Percentiles rank a stretch among this genome's conserved stretches.
These are phyloP conservation scores for Nakazawaea ishiwadae DNA, from an alignment of 805 yeast genomes.

Conservation along the genomic window DNA sequence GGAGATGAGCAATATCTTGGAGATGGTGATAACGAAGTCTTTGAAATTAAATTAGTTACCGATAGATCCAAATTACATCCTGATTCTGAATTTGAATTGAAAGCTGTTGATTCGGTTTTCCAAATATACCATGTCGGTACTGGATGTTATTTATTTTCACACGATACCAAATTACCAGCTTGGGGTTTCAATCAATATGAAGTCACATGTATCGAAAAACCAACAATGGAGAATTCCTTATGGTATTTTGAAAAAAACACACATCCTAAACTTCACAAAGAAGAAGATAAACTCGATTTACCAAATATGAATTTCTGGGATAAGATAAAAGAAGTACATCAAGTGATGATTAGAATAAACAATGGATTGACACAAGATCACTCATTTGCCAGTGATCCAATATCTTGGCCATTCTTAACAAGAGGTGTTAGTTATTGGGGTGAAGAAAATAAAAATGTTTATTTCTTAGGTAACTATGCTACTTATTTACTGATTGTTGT, in stretches of 20 bases:
- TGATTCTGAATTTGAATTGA: slow-evolving; percentile 29
- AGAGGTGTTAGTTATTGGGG: slow-evolving; percentile 60
- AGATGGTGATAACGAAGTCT: slow-evolving; percentile 59
- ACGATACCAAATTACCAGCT: slow-evolving; percentile 66
- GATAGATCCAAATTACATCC: slow-evolving; percentile 28
- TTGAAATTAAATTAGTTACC: slow-evolving; percentile 52
- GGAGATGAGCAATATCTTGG: slow-evolving; percentile 62
- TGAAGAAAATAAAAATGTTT: slow-evolving; percentile 40
- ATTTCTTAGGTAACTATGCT: slow-evolving; percentile 60
- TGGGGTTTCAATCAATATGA: slow-evolving; percentile 88
- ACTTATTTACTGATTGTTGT: slow-evolving; percentile 45
- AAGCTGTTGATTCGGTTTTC: slow-evolving; percentile 66
- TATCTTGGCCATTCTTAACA: slow-evolving; percentile 55
- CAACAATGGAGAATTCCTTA: slow-evolving; percentile 59
- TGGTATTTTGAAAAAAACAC: slow-evolving; percentile 71
- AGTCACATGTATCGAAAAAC: slow-evolving; percentile 77
- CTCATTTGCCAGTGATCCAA: slow-evolving; percentile 48
- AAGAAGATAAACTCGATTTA: slow-evolving; percentile 25
- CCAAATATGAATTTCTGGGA: slow-evolving; percentile 35
- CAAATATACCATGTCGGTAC: slow-evolving; percentile 63
- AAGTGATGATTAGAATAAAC: slow-evolving; percentile 48
- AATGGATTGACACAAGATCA: slow-evolving; percentile 43
- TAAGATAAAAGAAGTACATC: slow-evolving; percentile 53
- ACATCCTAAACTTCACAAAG: slow-evolving; percentile 43
- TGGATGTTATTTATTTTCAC: slow-evolving; percentile 70